phyloP scores from a whole-genome alignment of 140 eudicot genomes.

The Anethum foeniculum region DNA sequence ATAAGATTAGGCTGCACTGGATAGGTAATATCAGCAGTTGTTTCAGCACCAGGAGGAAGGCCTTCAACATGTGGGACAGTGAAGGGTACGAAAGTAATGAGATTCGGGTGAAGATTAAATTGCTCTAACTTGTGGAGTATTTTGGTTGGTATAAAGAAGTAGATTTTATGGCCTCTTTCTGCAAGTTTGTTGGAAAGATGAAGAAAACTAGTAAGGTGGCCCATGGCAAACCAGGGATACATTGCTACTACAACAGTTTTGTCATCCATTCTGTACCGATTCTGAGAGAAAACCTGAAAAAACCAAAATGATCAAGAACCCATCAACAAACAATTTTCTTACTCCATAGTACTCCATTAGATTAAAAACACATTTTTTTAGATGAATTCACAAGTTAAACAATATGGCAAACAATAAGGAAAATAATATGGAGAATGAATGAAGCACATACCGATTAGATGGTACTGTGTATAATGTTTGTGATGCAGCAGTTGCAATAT shows the following conservation, averaged over 20 bases:
- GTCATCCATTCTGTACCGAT: not conserved
- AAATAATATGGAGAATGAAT: not conserved
- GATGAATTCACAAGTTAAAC: not conserved
- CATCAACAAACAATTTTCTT: not conserved
- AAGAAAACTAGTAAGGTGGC: constrained; percentile 45
- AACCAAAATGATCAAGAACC: too few species aligned
- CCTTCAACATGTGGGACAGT: constrained; percentile 43
- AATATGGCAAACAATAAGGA: too few species aligned
- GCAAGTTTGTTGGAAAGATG: constrained; percentile 51
- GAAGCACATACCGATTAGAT: not conserved
- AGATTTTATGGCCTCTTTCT: constrained; percentile 12
- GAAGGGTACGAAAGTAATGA: constrained; percentile 30
- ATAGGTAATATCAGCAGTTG: constrained; percentile 37
- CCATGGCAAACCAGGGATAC: constrained; percentile 34
- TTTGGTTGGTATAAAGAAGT: constrained; percentile 36
- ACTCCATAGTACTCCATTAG: not conserved
- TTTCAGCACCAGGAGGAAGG: constrained; percentile 47
- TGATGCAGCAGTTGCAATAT: not conserved
- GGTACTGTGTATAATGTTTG: not conserved
- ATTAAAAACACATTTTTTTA: not conserved
- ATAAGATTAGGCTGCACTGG: constrained; percentile 24
- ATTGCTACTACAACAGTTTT: not conserved
- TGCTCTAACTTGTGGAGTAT: constrained; percentile 26
- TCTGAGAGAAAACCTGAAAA: not conserved
- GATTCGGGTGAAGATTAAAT: constrained; percentile 37